Base-by-base conservation (phyloP, 2,329 filamentous ascomycete genomes). In the Aureobasidium uvarum region DNA sequence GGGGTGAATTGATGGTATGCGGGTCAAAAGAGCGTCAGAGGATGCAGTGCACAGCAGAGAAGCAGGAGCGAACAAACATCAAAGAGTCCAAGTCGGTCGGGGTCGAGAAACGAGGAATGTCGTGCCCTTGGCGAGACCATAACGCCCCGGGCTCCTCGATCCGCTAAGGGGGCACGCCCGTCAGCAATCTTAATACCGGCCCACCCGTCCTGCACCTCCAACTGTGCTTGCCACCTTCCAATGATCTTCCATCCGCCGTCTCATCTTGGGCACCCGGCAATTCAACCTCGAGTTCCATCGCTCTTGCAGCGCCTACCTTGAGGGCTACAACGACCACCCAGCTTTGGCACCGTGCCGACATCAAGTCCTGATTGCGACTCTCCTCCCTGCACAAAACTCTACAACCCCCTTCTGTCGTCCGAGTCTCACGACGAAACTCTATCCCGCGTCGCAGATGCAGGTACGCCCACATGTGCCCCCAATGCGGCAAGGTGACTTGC, bases 1-100 rank as follows among this genome's bases (percentile, higher is more conserved):
- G 65, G 23, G 66, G 69, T 70, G 36, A 69, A 50, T n/a, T 13
- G 14, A 7, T 50, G 45, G 58, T 50, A 62, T 39, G 10, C 23
- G 43, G 23, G 28, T 13, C 46, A 48, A 64, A 58, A n/a, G 62
- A 64, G 62, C 43, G 62, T 48, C 48, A 25, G 48, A 39, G 50
- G 13, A 50, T 36, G 10, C 33, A 8, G 11, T n/a, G 52, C n/a
- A 39, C 39, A 59, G 33, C 52, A 43, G 39, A 54, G 48, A 51
- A n/a, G 48, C 48, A 51, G 31, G 25, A 55, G 48, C 33, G 62
- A 38, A 31, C 43, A 62, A 58, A 50, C 43, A 60, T 31, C 33
- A 51, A 38, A 39, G 45, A 51, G 33, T 50, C 58, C 45, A 38
- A 23, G 33, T 31, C 5, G 28, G 28, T 33, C 20, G 33, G 13